Percentiles rank a stretch among this genome's conserved stretches.
These are phyloP conservation scores for Globisporangium lucens DNA, from an alignment of 352 stramenopile species.

Conservation along the genomic window DNA sequence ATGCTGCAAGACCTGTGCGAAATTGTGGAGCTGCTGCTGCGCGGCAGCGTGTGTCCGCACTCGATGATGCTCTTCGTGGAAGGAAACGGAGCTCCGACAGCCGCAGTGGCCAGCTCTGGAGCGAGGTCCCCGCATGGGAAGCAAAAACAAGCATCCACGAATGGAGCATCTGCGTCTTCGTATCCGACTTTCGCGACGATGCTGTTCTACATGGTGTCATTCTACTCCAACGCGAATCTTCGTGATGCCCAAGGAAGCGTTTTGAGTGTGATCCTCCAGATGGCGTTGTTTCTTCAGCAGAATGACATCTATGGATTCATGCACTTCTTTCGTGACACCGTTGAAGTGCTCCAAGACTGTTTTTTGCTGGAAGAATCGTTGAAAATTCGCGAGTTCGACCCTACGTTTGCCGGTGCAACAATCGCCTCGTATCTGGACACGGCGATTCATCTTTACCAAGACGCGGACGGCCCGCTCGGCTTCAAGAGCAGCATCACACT, in stretches of 20 bases:
- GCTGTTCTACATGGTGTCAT: conserved; percentile 74
- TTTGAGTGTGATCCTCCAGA: conserved; percentile 41
- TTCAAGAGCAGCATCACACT: conserved; percentile 28
- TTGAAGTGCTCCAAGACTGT: conserved; percentile 51
- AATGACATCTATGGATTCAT: conserved; percentile 55
- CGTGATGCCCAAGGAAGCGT: conserved; percentile 40
- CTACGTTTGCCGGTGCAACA: conserved; percentile 20
- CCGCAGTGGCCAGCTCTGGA: background rate
- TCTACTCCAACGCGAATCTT: conserved; percentile 48
- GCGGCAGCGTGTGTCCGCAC: conserved; percentile 47
- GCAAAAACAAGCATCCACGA: conserved; percentile 2
- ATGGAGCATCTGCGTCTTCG: conserved; percentile 20
- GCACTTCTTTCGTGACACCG: conserved; percentile 63
- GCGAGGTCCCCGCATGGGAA: background rate
- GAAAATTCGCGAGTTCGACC: conserved; percentile 26
- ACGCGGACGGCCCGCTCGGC: conserved; percentile 47
- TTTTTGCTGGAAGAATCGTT: conserved; percentile 52
- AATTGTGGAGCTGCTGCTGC: conserved; percentile 45
- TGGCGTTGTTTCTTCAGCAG: conserved; percentile 50
- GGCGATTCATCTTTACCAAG: conserved; percentile 61
- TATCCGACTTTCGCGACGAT: conserved; percentile 57
- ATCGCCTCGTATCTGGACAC: conserved; percentile 57
- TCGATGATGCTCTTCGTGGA: conserved; percentile 62
- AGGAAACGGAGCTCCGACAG: background rate
- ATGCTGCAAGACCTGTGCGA: conserved; percentile 59